phyloP scores from a whole-genome alignment of 768 basidiomycete species.

The Sporobolomyces phaffii region DNA sequence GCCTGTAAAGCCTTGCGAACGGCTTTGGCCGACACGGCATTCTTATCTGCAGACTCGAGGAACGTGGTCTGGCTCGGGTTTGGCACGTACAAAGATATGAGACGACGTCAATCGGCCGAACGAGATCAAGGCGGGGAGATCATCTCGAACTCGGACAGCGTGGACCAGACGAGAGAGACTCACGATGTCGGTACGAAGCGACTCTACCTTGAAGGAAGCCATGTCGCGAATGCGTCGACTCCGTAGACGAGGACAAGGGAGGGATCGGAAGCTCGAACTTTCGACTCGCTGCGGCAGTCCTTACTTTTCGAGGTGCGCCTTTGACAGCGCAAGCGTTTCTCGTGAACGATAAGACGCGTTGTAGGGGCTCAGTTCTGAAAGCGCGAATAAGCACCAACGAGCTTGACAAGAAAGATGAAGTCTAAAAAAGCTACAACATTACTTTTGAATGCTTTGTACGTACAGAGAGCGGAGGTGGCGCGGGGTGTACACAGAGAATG shows the following conservation, averaged over 20 bases:
- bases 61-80: not conserved
- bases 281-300: too few relatives aligned
- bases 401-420: not conserved
- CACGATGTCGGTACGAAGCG: constrained; percentile 11
- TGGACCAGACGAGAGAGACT: not conserved
- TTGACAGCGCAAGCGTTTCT: too few relatives aligned
- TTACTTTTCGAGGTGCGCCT: too few relatives aligned
- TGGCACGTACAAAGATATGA: too few relatives aligned
- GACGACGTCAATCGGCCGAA: not conserved
- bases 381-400: not conserved
- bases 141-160: not conserved
- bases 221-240: not conserved
- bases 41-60: not conserved
- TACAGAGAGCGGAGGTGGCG: too few relatives aligned
- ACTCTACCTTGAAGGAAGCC: constrained; percentile 6
- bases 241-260: not conserved
- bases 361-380: not conserved
- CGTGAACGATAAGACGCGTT: too few relatives aligned
- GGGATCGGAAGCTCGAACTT: too few relatives aligned
- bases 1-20: constrained; percentile 21
- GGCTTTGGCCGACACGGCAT: constrained; percentile 2
- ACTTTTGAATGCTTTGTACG: not conserved
- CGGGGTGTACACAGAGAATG: not conserved
- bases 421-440: constrained; percentile 6
- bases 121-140: not conserved